Percentiles rank a stretch among this genome's conserved stretches.
Conservation (phyloP, 164 flowering plant species). For the Vitis rupestris region DNA sequence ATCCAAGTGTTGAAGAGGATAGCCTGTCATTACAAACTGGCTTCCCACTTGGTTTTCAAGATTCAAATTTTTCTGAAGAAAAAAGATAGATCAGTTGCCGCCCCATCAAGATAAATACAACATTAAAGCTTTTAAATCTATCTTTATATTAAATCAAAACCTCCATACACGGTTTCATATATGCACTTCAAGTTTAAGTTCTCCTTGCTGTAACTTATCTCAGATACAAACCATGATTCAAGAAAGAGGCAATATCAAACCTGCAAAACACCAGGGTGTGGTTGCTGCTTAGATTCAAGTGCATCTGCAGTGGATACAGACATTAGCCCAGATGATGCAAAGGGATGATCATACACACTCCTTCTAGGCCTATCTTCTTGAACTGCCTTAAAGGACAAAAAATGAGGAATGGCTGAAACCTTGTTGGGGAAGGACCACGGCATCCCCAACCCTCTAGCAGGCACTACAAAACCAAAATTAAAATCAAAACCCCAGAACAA, state of each 20-base stretch:
- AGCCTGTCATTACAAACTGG: constrained; percentile 20
- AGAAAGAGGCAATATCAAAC: constrained; percentile 11
- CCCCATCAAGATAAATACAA: not conserved
- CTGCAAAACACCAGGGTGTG: constrained; percentile 24
- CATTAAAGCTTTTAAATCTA: not conserved
- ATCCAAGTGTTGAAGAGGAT: constrained; percentile 17
- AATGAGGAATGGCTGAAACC: constrained; percentile 30
- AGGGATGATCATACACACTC: constrained; percentile 20
- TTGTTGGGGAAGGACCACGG: constrained; percentile 42
- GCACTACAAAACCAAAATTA: constrained; percentile 12
- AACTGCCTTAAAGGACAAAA: constrained; percentile 33
- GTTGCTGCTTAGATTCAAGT: constrained; percentile 24
- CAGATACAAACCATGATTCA: not conserved
- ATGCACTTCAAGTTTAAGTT: not conserved
- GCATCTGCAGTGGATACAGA: constrained; percentile 25
- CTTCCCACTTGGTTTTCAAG: constrained; percentile 21
- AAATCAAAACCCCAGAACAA: not conserved
- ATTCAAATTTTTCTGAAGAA: constrained; percentile 12
- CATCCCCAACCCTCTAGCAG: constrained; percentile 22
- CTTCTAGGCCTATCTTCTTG: constrained; percentile 32
- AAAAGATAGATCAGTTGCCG: constrained; percentile 1
- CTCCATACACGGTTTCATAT: not conserved
- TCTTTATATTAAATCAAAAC: not conserved
- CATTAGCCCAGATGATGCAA: constrained; percentile 23
- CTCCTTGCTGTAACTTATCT: no score